Conservation (phyloP, 768 basidiomycete species). For the Favolaschia claudopus region DNA sequence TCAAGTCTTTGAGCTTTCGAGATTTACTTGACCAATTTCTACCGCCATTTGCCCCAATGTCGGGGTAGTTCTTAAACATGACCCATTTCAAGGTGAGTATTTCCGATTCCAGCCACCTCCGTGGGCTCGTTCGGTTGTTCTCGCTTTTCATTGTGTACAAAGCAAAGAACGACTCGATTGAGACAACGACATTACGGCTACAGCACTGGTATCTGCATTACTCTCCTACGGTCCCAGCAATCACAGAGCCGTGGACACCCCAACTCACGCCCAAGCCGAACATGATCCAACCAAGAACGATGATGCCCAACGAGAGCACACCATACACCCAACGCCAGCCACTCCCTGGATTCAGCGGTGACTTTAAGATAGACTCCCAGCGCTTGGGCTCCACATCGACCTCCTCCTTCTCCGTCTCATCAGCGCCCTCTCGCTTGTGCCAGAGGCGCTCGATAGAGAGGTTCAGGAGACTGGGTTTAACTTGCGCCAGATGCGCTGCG, state of each 20-base stretch:
- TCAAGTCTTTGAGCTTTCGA: too few relatives aligned
- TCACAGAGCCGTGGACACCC: conserved; percentile 48
- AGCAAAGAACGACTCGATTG: too few relatives aligned
- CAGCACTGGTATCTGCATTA: too few relatives aligned
- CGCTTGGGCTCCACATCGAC: conserved; percentile 27
- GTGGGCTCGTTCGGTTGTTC: too few relatives aligned
- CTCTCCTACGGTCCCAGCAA: conserved; percentile 38
- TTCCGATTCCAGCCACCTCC: too few relatives aligned
- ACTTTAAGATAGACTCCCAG: conserved; percentile 42
- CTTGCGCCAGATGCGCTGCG: conserved; percentile 47
- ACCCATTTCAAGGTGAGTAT: too few relatives aligned
- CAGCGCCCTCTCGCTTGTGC: conserved; percentile 4
- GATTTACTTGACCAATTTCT: too few relatives aligned
- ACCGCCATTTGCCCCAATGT: too few relatives aligned
- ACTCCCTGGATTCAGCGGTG: conserved; percentile 19
- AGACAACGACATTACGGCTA: too few relatives aligned
- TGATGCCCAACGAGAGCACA: conserved; percentile 30
- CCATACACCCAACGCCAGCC: conserved; percentile 6
- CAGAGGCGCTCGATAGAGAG: conserved; percentile 40
- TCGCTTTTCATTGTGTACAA: too few relatives aligned
- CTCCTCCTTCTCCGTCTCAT: conserved; percentile 24
- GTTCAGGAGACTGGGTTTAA: conserved; percentile 37
- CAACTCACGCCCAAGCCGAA: conserved; percentile 51
- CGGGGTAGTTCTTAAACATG: too few relatives aligned
- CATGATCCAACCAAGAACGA: conserved; percentile 49